These are phyloP conservation scores for Sporothrix phasma DNA, from an alignment of 2,329 filamentous ascomycete species.

Conservation along the genomic window DNA sequence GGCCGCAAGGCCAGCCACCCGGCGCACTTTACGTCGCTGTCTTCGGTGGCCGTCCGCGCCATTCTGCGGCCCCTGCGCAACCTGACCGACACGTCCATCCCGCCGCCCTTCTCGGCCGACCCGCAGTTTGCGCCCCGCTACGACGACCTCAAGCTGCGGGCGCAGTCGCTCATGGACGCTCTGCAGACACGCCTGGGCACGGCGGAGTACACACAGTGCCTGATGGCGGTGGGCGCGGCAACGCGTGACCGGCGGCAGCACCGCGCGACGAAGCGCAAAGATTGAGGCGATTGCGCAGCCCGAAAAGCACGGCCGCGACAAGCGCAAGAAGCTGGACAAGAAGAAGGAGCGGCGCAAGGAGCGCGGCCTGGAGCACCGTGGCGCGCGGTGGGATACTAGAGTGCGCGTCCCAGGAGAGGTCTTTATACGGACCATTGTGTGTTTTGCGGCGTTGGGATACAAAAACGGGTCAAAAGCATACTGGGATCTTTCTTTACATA, in stretches of 20 bases:
- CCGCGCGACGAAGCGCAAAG: slow-evolving; percentile 72
- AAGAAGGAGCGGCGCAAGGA: slow-evolving; percentile 78
- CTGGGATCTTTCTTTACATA: neutral
- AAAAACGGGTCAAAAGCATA: slow-evolving; percentile 7
- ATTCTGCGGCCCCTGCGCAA: slow-evolving; percentile 60
- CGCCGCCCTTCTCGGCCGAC: slow-evolving; percentile 60
- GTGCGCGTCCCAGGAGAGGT: too few relatives aligned
- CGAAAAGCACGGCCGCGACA: slow-evolving; percentile 65
- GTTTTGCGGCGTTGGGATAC: slow-evolving; percentile 9
- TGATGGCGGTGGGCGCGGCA: slow-evolving; percentile 62
- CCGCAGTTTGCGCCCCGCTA: slow-evolving; percentile 58
- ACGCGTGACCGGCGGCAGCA: slow-evolving; percentile 64
- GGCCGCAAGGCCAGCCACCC: slow-evolving; percentile 36
- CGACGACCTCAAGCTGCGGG: slow-evolving; percentile 59
- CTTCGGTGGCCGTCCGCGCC: slow-evolving; percentile 43
- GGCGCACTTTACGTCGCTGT: slow-evolving; percentile 40
- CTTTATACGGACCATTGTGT: neutral
- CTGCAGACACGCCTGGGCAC: slow-evolving; percentile 80
- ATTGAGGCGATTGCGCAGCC: slow-evolving; percentile 79
- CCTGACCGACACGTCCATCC: slow-evolving; percentile 70
- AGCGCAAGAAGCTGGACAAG: slow-evolving; percentile 73
- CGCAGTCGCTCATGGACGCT: slow-evolving; percentile 68
- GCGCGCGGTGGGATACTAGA: slow-evolving; percentile 59
- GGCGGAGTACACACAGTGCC: slow-evolving; percentile 62
- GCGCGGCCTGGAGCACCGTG: slow-evolving; percentile 62